Conservation (phyloP, 2,329 filamentous ascomycete genomes). For the Juglanconis juglandina region DNA sequence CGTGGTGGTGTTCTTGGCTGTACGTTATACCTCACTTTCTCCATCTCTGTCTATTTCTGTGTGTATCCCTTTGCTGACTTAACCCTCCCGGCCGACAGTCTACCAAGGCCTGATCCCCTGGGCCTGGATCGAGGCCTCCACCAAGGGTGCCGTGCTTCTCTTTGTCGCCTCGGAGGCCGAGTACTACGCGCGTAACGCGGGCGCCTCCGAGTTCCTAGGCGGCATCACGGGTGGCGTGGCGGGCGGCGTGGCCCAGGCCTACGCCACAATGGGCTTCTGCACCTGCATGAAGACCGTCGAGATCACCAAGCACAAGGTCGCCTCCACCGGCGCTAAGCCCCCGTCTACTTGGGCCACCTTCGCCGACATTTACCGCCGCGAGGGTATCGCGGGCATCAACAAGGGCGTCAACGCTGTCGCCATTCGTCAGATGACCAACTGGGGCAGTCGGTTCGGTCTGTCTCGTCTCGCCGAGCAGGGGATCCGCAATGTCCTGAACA, state of each 20-base stretch:
- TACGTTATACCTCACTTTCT: conserved; percentile 48
- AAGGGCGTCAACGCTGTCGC: conserved; percentile 97
- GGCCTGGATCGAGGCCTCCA: conserved; percentile 99
- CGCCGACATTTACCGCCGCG: conserved; percentile 92
- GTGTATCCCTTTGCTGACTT: neutral
- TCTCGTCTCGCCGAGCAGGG: conserved; percentile 85
- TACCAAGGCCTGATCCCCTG: conserved; percentile 99
- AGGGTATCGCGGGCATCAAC: conserved; percentile 96
- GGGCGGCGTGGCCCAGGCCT: conserved; percentile 94
- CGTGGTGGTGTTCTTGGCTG: conserved; percentile 92
- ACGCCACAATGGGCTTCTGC: conserved; percentile 99
- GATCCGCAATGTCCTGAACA: conserved; percentile 75
- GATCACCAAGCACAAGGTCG: conserved; percentile 97
- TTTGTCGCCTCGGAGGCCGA: conserved; percentile 99
- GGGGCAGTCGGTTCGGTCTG: conserved; percentile 93
- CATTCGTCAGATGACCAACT: conserved; percentile 99
- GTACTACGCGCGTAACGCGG: conserved; percentile 81
- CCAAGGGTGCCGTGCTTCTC: conserved; percentile 97
- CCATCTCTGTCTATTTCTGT: neutral
- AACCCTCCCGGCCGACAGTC: conserved; percentile 52
- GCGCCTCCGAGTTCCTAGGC: conserved; percentile 80
- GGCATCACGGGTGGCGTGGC: conserved; percentile 90
- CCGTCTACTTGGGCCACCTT: conserved; percentile 93
- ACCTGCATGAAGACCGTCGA: conserved; percentile 99
- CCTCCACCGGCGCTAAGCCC: conserved; percentile 75